Evolutionary conservation across 192 early-diverging fungal genomes (phyloP), one percentile per base, ranked within the genome.

Genomic region (Chytriomyces hyalinus): DNA sequence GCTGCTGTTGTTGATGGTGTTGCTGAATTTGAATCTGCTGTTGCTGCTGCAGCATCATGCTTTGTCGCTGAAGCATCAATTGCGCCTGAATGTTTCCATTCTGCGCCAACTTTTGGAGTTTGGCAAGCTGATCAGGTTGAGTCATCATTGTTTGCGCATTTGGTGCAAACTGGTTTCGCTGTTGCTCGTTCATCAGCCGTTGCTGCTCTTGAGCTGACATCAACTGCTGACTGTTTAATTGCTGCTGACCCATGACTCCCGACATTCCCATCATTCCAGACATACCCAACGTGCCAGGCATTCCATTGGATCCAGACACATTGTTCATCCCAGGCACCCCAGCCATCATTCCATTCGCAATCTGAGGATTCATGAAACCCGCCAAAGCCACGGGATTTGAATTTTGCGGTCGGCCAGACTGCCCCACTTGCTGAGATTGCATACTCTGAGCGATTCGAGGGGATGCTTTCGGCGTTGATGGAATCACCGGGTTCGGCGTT

Each of bases 41-140:
- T 36, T 36, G 36, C 36, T 57, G 53, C 20, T 57, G 53, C 53
- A 20, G 20, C 53, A 57, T 57, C 13, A 20, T 36, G 36, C 36
- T 57, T 13, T 57, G 53, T n/a, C 53, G 53, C 53, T 57, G 53
- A 57, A 57, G 53, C 53, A 57, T 57, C 53, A 57, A n/a, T n/a
- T 57, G 53, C 53, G 53, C 53, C 53, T 57, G 53, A 57, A 57
- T 20, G 20, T 57, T 57, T n/a, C 53, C 53, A n/a, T 13, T 20
- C 53, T 13, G 15, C 53, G 53, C 53, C 20, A 57, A 20, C 53
- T 57, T 57, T 20, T 57, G 53, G 15, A 57, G 13, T 20, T 13
- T 57, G 15, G 13, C 15, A 57, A 57, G 53, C 53, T 57, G 53
- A 57, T 20, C 20, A 57, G 53, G 15, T n/a, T 57, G 13, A 13